These are phyloP conservation scores for Leersia perrieri DNA, from an alignment of 176 grass and related monocot genomes.

Conservation along the genomic window DNA sequence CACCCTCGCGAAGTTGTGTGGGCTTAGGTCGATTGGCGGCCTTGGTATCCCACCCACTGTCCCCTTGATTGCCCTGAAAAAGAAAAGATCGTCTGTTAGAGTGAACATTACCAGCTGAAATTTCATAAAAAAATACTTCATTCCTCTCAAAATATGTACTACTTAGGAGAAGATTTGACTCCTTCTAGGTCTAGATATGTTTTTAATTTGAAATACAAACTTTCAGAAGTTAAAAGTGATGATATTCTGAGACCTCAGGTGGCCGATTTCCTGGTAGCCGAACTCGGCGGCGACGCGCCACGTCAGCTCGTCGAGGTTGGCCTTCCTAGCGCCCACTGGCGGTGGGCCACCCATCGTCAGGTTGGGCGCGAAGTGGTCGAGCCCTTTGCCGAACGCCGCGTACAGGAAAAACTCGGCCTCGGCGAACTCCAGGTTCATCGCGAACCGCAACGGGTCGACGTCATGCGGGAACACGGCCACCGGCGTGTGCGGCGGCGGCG, in stretches of 20 bases:
- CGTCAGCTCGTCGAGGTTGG: conserved; percentile 54
- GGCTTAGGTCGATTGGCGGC: conserved; percentile 62
- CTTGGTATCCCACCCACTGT: conserved; percentile 61
- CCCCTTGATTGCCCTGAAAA: conserved; percentile 53
- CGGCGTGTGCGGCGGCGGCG: not conserved
- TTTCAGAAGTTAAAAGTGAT: not conserved
- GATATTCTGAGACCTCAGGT: conserved; percentile 46
- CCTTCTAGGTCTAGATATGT: no score
- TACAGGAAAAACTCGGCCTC: conserved; percentile 75
- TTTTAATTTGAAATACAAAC: no score
- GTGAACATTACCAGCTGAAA: not conserved
- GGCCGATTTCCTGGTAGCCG: conserved; percentile 67
- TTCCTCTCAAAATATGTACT: no score
- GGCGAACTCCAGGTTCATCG: conserved; percentile 69
- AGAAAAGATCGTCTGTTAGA: not conserved
- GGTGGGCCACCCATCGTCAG: conserved; percentile 58
- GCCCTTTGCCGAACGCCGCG: conserved; percentile 49
- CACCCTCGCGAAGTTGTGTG: conserved; percentile 49
- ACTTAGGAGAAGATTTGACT: no score
- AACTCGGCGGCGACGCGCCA: conserved; percentile 58
- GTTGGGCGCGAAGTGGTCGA: conserved; percentile 57
- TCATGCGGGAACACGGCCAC: conserved; percentile 60
- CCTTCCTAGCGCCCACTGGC: conserved; percentile 62
- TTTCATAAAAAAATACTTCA: no score
- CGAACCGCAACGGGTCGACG: conserved; percentile 60